Conservation (phyloP, 2,329 filamentous ascomycete genomes). For the Fonsecaea monophora region DNA sequence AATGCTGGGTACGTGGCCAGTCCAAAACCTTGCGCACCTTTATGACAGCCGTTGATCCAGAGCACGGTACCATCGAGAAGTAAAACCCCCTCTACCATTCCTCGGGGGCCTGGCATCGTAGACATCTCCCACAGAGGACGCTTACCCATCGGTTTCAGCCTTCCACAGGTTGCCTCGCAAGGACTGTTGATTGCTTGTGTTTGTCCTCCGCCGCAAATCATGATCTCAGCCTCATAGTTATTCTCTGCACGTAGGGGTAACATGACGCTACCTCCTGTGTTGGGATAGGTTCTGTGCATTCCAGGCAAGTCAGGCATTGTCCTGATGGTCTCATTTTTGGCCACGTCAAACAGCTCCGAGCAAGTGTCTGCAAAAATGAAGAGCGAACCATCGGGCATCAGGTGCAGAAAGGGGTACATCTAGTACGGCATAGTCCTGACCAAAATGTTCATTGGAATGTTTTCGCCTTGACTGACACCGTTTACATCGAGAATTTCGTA, state of each 20-base stretch:
- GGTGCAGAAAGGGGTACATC: slow-evolving; percentile 69
- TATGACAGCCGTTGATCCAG: slow-evolving; percentile 65
- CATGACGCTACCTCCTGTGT: slow-evolving; percentile 65
- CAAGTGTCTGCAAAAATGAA: slow-evolving; percentile 65
- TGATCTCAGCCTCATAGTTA: slow-evolving; percentile 60
- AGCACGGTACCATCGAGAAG: slow-evolving; percentile 66
- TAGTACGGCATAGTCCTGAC: slow-evolving; percentile 67
- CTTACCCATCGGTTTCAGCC: slow-evolving; percentile 59
- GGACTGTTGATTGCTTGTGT: slow-evolving; percentile 66
- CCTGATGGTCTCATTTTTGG: slow-evolving; percentile 53
- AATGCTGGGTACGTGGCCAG: slow-evolving; percentile 61
- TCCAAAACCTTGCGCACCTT: slow-evolving; percentile 66
- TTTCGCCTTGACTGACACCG: slow-evolving; percentile 57
- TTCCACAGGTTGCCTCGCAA: slow-evolving; percentile 65
- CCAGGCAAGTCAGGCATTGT: slow-evolving; percentile 61
- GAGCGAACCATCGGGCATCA: slow-evolving; percentile 62
- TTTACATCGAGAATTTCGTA: slow-evolving; percentile 64
- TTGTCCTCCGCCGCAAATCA: slow-evolving; percentile 66
- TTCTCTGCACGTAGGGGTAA: slow-evolving; percentile 61
- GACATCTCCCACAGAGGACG: slow-evolving; percentile 64
- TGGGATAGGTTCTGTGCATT: slow-evolving; percentile 65
- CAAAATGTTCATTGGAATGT: slow-evolving; percentile 61
- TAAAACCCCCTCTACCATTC: slow-evolving; percentile 66
- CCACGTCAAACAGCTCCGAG: slow-evolving; percentile 63
- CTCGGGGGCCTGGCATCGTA: slow-evolving; percentile 61